Base-by-base conservation (phyloP, 2,329 filamentous ascomycete species). In the Fusarium penzigii region DNA sequence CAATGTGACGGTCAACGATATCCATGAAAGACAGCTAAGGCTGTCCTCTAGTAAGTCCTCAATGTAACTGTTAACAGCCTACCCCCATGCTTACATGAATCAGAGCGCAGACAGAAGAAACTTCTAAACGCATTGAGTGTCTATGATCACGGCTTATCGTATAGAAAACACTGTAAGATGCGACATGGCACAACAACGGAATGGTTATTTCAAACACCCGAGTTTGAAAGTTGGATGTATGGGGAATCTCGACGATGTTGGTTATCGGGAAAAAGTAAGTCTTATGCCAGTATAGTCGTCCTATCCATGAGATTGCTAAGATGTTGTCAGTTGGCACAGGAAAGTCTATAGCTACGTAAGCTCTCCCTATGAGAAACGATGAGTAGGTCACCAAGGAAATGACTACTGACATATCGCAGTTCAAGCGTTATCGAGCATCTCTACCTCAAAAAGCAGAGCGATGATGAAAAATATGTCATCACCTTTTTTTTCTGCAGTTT, bases 201-300 rank as follows among this genome's bases (percentile, higher is more conserved):
- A 4, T 68, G 69, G 70, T 44, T 71, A 3, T 63, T 67, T 3
- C 3, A 49, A 2, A 68, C 62, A 0, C 8, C 38, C 0, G 55
- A 69, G 14, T 72, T 69, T 17, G 45, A 46, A 14, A 42, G 47
- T 1, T 72, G 69, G 68, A 14, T 49, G 0, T 14, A 52, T 2
- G 55, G 49, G 6, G 38, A 41, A 2, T 32, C 41, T 1, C 43
- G 60, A 2, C 32, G 61, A 1, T 43, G 71, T 0, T 71, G 65
- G 68, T 68, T 62, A 34, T 66, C 58, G 2, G 69, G 69, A 0
- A 71, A 69, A 39, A 68, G 67, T 69, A 39, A 53, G 64, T 56
- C 0, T 0, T 34, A 3, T 45, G 1, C 47, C 14, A 11, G 17
- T 38, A 12, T 8, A 25, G 20, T 25, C 20, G 20, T 7, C 20